Conservation (phyloP, 2,329 filamentous ascomycete species). For the Geosmithia putterillii region DNA sequence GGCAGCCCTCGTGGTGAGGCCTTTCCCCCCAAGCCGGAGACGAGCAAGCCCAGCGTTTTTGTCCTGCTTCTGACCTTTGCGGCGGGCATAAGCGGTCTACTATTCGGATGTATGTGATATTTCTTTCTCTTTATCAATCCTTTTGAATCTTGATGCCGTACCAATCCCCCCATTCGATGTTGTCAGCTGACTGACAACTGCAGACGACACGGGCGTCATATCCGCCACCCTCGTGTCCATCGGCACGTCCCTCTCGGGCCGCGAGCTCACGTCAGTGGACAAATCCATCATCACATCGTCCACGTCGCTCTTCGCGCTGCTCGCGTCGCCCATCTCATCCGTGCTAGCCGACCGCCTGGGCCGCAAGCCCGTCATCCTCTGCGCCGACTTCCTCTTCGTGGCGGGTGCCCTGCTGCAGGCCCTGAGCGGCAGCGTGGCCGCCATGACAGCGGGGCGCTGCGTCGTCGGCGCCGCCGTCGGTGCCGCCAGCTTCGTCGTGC, state of each 20-base stretch:
- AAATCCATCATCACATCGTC: constrained; percentile 61
- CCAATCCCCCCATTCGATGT: not conserved
- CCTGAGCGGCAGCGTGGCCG: constrained; percentile 37
- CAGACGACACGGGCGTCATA: constrained; percentile 57
- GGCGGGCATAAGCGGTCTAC: constrained; percentile 53
- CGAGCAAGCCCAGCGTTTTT: constrained; percentile 34
- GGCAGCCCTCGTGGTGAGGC: no score
- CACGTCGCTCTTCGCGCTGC: constrained; percentile 53
- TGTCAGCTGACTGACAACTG: not conserved
- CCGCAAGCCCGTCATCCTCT: constrained; percentile 48
- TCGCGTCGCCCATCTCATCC: constrained; percentile 51
- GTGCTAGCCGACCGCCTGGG: constrained; percentile 50
- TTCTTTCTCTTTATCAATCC: not conserved
- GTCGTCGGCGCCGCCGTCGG: constrained; percentile 64
- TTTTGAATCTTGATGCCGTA: not conserved
- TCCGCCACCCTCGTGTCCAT: constrained; percentile 56
- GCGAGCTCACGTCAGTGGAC: constrained; percentile 47
- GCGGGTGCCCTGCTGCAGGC: constrained; percentile 56
- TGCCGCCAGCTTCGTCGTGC: constrained; percentile 69
- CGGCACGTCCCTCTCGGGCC: constrained; percentile 42
- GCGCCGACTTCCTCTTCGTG: constrained; percentile 56
- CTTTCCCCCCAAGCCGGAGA: constrained; percentile 15
- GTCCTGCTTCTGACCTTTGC: constrained; percentile 51
- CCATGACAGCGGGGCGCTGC: constrained; percentile 56
- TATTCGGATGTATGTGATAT: constrained; percentile 49